Evolutionary conservation across 768 basidiomycete genomes (phyloP).

Genomic region (Royoungia palumana): DNA sequence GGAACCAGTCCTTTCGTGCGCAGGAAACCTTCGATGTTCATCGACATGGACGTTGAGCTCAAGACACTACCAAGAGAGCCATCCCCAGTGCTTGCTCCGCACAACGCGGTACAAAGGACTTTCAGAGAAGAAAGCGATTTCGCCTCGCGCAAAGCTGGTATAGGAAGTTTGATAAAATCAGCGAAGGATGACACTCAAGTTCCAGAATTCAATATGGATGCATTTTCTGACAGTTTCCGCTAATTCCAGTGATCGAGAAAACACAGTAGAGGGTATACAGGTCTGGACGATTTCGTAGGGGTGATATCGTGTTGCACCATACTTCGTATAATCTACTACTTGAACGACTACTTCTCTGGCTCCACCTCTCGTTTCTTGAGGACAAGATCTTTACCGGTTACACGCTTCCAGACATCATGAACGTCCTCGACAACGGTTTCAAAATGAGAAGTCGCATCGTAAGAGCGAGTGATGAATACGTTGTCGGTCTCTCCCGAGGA

Average conservation of each 20-base stretch:
- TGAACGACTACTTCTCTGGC: conserved; percentile 42
- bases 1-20: conserved; percentile 51
- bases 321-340: conserved; percentile 6
- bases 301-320: conserved; percentile 10
- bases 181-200: conserved; percentile 84
- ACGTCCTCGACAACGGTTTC: conserved; percentile 99
- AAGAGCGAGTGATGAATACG: conserved; percentile 96
- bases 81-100: conserved; percentile 41
- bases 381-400: conserved; percentile 71
- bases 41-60: conserved; percentile 82
- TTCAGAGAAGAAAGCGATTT: conserved; percentile 53
- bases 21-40: conserved; percentile 72
- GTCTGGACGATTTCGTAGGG: conserved; percentile 6
- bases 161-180: conserved; percentile 86
- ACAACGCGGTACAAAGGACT: conserved; percentile 26
- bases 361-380: conserved; percentile 86
- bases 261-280: conserved; percentile 4
- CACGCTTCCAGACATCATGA: conserved; percentile 91
- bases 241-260: neutral
- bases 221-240: conserved; percentile 49
- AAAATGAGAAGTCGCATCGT: conserved; percentile 98
- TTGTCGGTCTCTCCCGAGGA: conserved; percentile 78
- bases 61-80: conserved; percentile 53
- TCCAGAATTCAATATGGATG: conserved; percentile 84
- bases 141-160: conserved; percentile 62